Percentiles rank a stretch among this genome's conserved stretches.
These are phyloP conservation scores for Fusarium burgessii DNA, from an alignment of 2,329 filamentous ascomycete genomes.

Conservation along the genomic window DNA sequence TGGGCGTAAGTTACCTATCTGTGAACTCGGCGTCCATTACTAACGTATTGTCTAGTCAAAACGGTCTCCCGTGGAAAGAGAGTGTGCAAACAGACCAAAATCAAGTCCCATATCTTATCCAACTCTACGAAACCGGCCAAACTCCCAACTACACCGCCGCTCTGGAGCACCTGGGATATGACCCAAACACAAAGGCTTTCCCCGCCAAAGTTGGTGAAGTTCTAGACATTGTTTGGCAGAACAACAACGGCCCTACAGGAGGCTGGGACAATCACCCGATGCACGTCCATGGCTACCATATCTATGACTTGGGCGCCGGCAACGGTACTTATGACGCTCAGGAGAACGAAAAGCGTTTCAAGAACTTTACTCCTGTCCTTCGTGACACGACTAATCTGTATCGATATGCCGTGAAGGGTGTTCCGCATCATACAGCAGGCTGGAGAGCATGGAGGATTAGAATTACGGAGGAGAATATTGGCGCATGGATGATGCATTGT, in stretches of 20 bases:
- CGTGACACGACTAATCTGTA: slow-evolving; percentile 59
- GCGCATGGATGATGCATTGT: slow-evolving; percentile 73
- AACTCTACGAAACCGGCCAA: slow-evolving; percentile 26
- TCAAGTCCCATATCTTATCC: slow-evolving; percentile 33
- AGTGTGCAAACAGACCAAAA: slow-evolving; percentile 23
- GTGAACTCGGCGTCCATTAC: fast-evolving
- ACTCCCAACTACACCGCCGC: slow-evolving; percentile 64
- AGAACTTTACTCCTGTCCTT: slow-evolving; percentile 26
- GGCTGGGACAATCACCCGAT: slow-evolving; percentile 38
- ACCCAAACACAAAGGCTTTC: slow-evolving; percentile 62
- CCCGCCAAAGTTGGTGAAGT: slow-evolving; percentile 68
- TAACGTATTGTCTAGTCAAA: slow-evolving; percentile 9
- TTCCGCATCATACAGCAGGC: slow-evolving; percentile 58
- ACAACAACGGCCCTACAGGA: slow-evolving; percentile 52
- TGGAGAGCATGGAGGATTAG: slow-evolving; percentile 72
- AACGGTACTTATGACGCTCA: slow-evolving; percentile 28
- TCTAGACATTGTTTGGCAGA: slow-evolving; percentile 64
- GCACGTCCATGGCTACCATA: slow-evolving; percentile 31
- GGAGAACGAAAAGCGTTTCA: slow-evolving; percentile 17
- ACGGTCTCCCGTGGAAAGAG: slow-evolving; percentile 30
- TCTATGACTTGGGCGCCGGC: slow-evolving; percentile 21
- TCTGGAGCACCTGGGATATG: slow-evolving; percentile 63
- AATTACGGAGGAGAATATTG: slow-evolving; percentile 58
- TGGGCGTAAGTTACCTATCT: slow-evolving; percentile 13
- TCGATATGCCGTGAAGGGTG: slow-evolving; percentile 59